These are phyloP conservation scores for Diaporthe sp. DNA, from an alignment of 2,329 filamentous ascomycete genomes.

Conservation along the genomic window DNA sequence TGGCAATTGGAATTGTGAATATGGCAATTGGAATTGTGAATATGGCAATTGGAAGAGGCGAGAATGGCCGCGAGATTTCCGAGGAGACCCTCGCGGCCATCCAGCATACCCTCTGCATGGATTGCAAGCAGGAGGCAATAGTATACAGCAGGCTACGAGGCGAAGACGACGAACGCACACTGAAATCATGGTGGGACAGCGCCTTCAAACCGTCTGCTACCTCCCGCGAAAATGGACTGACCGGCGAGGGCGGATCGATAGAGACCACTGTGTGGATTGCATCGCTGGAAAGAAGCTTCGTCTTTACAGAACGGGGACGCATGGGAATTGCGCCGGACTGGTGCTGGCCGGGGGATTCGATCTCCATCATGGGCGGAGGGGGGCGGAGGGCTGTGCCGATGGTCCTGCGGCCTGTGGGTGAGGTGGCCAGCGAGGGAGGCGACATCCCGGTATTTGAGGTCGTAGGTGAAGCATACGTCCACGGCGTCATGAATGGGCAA, in stretches of 20 bases:
- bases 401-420: not conserved
- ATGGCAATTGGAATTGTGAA: no score
- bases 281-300: not conserved
- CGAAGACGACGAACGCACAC: not conserved
- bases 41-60: not conserved
- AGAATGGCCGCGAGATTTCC: not conserved
- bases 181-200: not conserved
- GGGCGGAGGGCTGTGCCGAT: not conserved
- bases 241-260: not conserved
- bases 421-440: not conserved
- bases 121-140: not conserved
- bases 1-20: no score
- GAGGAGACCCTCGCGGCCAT: not conserved
- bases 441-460: not conserved
- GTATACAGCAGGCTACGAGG: not conserved
- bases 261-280: not conserved
- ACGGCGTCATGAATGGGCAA: not conserved
- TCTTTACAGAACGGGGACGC: not conserved
- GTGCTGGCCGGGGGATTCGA: not conserved
- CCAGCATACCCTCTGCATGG: not conserved
- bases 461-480: not conserved
- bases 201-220: not conserved
- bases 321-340: not conserved
- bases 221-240: no score
- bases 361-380: not conserved